These are phyloP conservation scores for Pinus tabuliformis DNA, from an alignment of 75 land plant genomes.

Conservation along the genomic window DNA sequence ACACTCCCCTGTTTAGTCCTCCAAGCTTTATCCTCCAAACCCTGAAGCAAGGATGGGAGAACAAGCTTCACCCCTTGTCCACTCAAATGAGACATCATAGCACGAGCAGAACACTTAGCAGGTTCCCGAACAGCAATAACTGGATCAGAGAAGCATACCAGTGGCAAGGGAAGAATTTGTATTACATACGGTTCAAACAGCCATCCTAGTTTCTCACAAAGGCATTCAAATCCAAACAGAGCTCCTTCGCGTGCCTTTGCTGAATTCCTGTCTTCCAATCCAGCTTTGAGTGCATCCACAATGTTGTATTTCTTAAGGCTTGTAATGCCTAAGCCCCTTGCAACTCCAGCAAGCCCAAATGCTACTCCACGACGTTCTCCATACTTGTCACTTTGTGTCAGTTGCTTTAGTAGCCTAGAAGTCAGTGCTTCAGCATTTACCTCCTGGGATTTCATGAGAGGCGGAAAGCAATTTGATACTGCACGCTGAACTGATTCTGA, in stretches of 20 bases:
- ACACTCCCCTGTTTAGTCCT: conserved; percentile 99
- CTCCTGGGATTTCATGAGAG: conserved; percentile 82
- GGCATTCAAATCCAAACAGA: conserved; percentile 88
- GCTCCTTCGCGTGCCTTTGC: conserved; percentile 98
- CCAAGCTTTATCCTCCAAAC: conserved; percentile 99
- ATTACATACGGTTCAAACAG: conserved; percentile 99
- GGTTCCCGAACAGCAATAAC: conserved; percentile 98
- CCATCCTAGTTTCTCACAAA: conserved; percentile 93
- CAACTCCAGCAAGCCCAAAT: conserved; percentile 97
- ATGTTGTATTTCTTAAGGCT: conserved; percentile 77
- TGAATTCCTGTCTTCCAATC: conserved; percentile 87
- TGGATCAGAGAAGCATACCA: conserved; percentile 94
- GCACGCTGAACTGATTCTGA: conserved; percentile 99
- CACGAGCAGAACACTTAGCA: conserved; percentile 95
- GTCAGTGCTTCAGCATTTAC: conserved; percentile 74
- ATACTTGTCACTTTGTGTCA: conserved; percentile 87
- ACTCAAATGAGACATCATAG: conserved; percentile 97
- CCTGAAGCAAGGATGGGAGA: conserved; percentile 93
- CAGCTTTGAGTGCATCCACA: conserved; percentile 47
- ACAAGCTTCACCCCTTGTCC: conserved; percentile 97
- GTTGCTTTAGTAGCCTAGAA: conserved; percentile 57
- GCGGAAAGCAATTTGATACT: conserved; percentile 90
- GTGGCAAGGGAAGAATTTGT: conserved; percentile 76
- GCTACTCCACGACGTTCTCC: conserved; percentile 99
- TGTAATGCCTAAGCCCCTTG: conserved; percentile 84